phyloP scores from a whole-genome alignment of 805 yeast species.

The Cyberlindnera suaveolens region DNA sequence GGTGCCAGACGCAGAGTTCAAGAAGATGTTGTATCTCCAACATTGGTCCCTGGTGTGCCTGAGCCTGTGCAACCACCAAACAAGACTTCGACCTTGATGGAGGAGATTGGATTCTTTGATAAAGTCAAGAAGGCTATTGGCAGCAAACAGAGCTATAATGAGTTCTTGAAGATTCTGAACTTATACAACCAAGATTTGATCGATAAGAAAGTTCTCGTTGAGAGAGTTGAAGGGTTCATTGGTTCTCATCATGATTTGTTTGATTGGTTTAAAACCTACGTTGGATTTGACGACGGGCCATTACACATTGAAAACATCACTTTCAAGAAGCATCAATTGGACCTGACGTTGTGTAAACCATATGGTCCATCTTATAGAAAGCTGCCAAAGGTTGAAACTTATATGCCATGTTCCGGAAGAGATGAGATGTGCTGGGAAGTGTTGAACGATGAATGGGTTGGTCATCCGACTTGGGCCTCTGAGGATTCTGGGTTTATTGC shows the following conservation, averaged over 20 bases:
- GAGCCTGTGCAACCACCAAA: slow-evolving; percentile 65
- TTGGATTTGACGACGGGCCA: slow-evolving; percentile 83
- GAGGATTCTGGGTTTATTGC: slow-evolving; percentile 98
- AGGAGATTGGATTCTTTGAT: slow-evolving; percentile 88
- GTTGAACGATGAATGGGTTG: slow-evolving; percentile 97
- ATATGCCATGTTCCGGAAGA: slow-evolving; percentile 96
- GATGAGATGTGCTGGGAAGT: slow-evolving; percentile 99
- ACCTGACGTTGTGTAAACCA: slow-evolving; percentile 83
- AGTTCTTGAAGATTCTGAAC: slow-evolving; percentile 83
- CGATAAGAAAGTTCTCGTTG: slow-evolving; percentile 75
- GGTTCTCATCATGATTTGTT: slow-evolving; percentile 76
- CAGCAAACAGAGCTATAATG: slow-evolving; percentile 85
- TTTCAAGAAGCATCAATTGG: slow-evolving; percentile 86
- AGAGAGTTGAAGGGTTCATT: slow-evolving; percentile 76
- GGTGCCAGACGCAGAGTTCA: slow-evolving; percentile 14
- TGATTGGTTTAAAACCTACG: slow-evolving; percentile 89
- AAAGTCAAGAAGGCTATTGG: slow-evolving; percentile 84
- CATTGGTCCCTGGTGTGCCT: slow-evolving; percentile 78
- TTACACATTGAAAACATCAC: slow-evolving; percentile 79
- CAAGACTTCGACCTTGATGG: slow-evolving; percentile 57
- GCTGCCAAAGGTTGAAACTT: slow-evolving; percentile 88
- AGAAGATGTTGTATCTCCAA: slow-evolving; percentile 43
- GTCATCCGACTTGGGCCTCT: slow-evolving; percentile 99
- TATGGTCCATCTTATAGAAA: slow-evolving; percentile 94
- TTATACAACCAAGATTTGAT: slow-evolving; percentile 87